These are phyloP conservation scores for Microbotryum silenes-acaulis DNA, from an alignment of 1,284 basidiomycete genomes.

Conservation along the genomic window DNA sequence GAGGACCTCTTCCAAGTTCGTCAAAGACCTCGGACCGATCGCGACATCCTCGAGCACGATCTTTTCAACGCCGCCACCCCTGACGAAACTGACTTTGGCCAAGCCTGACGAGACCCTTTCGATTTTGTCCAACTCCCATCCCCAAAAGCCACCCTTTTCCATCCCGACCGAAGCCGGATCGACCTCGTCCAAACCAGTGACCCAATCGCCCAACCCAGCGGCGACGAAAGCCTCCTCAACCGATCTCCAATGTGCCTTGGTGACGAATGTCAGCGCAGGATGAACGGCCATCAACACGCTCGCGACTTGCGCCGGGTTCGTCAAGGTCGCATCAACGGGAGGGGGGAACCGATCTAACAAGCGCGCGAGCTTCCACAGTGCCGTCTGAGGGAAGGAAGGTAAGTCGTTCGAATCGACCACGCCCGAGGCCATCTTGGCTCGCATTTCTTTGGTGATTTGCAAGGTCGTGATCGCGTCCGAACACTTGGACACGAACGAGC, in stretches of 20 bases:
- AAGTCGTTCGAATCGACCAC: constrained; percentile 14
- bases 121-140: constrained; percentile 10
- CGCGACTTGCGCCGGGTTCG: constrained; percentile 4
- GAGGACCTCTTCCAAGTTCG: not conserved
- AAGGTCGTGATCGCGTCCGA: constrained; percentile 17
- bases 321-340: not conserved
- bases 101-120: not conserved
- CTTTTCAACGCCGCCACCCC: constrained; percentile 1
- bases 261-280: constrained; percentile 14
- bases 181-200: constrained; percentile 3
- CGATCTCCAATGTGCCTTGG: not conserved
- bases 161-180: not conserved
- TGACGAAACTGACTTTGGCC: constrained; percentile 9
- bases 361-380: constrained; percentile 19
- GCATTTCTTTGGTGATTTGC: constrained; percentile 23
- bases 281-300: constrained; percentile 16
- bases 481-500: constrained; percentile 7
- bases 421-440: constrained; percentile 23
- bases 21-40: constrained; percentile 13
- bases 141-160: constrained; percentile 12
- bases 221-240: constrained; percentile 12
- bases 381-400: constrained; percentile 26
- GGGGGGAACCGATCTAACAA: constrained; percentile 26
- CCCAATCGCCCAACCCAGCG: constrained; percentile 11
- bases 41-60: constrained; percentile 3